Percentiles rank a stretch among this genome's conserved stretches.
Conservation (phyloP, 2,329 filamentous ascomycete genomes). For the Plenodomus biglobosus region DNA sequence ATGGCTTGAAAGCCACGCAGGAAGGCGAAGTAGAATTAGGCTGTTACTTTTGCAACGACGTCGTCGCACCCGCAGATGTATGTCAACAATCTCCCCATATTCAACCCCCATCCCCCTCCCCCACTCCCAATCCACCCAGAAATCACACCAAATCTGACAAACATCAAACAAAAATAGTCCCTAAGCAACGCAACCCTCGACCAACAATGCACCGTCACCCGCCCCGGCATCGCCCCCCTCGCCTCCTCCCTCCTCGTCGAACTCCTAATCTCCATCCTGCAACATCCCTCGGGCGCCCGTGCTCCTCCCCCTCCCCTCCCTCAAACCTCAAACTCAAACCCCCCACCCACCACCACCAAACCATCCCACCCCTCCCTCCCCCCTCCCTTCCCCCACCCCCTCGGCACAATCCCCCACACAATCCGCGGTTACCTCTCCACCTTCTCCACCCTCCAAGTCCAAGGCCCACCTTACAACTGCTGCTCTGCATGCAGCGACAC, state of each 20-base stretch:
- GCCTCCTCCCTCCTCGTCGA: constrained; percentile 91
- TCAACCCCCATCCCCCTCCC: constrained; percentile 1
- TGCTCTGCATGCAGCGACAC: constrained; percentile 78
- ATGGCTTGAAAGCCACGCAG: constrained; percentile 65
- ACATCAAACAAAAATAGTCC: too few relatives aligned
- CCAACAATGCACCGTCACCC: constrained; percentile 96
- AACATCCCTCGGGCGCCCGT: constrained; percentile 57
- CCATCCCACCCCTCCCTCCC: constrained; percentile 33
- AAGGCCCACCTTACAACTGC: constrained; percentile 73
- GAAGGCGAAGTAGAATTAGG: constrained; percentile 69
- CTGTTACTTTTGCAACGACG: constrained; percentile 98
- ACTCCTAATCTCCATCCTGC: constrained; percentile 80
- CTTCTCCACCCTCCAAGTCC: constrained; percentile 73
- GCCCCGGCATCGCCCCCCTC: constrained; percentile 87
- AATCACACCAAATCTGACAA: too few relatives aligned
- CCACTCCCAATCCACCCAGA: background rate
- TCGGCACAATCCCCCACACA: constrained; percentile 74
- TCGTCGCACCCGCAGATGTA: constrained; percentile 90
- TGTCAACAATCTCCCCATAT: constrained; percentile 45
- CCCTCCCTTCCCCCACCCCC: constrained; percentile 57
- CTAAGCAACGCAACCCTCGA: constrained; percentile 94
- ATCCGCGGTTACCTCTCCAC: constrained; percentile 75
- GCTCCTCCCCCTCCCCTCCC: constrained; percentile 14
- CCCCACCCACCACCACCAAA: constrained; percentile 9
- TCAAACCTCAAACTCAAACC: constrained; percentile 5